These are phyloP conservation scores for Rhodotorula sp. DNA, from an alignment of 1,284 basidiomycete species.

Conservation along the genomic window DNA sequence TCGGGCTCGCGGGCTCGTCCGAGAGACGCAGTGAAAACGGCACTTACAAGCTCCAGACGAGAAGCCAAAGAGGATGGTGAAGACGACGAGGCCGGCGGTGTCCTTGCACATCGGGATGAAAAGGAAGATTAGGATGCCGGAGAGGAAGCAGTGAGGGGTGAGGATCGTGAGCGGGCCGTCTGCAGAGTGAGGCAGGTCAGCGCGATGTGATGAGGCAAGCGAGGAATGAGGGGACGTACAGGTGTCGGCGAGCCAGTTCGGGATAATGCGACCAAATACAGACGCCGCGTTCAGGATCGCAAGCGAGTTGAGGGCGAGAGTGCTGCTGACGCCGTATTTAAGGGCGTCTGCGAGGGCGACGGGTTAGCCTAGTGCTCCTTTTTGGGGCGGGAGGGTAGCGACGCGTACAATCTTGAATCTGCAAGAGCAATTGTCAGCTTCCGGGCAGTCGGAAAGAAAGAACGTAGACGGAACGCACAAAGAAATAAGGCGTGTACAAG, in stretches of 20 bases:
- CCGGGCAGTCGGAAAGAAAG: background rate
- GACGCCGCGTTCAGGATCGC: conserved; percentile 43
- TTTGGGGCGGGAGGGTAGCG: conserved; percentile 43
- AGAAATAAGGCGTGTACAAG: conserved; percentile 40
- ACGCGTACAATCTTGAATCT: conserved; percentile 8
- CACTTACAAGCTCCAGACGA: conserved; percentile 29
- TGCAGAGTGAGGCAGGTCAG: too few species aligned
- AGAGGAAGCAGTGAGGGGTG: conserved; percentile 36
- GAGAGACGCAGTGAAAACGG: too few species aligned
- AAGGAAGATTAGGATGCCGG: conserved; percentile 37
- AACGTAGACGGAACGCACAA: background rate
- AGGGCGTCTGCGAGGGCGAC: conserved; percentile 20
- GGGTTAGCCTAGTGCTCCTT: background rate
- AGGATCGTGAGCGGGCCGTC: conserved; percentile 42
- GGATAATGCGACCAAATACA: conserved; percentile 38
- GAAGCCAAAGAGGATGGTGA: conserved; percentile 49
- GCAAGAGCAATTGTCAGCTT: background rate
- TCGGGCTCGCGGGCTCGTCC: background rate
- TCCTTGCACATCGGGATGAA: conserved; percentile 39
- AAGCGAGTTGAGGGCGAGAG: conserved; percentile 40
- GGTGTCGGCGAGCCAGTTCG: conserved; percentile 41
- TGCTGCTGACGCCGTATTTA: conserved; percentile 42
- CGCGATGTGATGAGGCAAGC: too few species aligned
- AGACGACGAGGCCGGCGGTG: conserved; percentile 42
- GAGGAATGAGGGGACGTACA: background rate